Conservation (phyloP, 768 basidiomycete species). For the Floccularia luteovirens region DNA sequence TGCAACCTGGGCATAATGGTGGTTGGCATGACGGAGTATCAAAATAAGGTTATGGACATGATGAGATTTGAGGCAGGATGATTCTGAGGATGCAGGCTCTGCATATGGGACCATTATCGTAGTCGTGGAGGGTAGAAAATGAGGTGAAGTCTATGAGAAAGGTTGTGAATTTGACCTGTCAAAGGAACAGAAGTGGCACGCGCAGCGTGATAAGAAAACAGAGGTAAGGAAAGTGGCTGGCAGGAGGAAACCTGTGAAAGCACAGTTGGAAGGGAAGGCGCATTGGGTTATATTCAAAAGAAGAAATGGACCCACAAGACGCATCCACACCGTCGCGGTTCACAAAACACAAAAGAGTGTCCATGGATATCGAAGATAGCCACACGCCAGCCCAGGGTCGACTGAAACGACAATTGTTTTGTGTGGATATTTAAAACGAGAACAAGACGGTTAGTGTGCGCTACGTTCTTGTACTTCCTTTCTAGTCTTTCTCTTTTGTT, state of each 20-base stretch:
- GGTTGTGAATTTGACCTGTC: background rate
- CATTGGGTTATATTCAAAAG: slow-evolving; percentile 13
- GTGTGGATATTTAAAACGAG: too few species aligned
- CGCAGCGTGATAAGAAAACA: slow-evolving; percentile 22
- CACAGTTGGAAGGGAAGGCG: too few species aligned
- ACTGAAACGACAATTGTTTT: too few species aligned
- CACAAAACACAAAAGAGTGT: slow-evolving; percentile 15
- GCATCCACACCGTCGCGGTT: slow-evolving; percentile 7
- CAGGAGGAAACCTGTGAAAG: slow-evolving; percentile 7
- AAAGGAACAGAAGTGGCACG: slow-evolving; percentile 17
- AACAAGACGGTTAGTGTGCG: too few species aligned
- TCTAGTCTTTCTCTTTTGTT: too few species aligned
- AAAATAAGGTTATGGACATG: slow-evolving; percentile 26
- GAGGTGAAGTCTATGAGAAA: slow-evolving; percentile 4
- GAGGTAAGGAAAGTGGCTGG: slow-evolving; percentile 6
- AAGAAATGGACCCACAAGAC: slow-evolving; percentile 24
- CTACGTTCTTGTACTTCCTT: too few species aligned
- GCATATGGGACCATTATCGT: too few species aligned
- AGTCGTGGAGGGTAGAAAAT: slow-evolving; percentile 10
- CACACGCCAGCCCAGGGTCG: background rate
- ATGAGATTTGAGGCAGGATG: slow-evolving; percentile 14
- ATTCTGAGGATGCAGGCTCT: slow-evolving; percentile 7
- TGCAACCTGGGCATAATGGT: slow-evolving; percentile 29
- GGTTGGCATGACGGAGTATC: slow-evolving; percentile 36
- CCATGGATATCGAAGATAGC: background rate